Percentiles rank a stretch among this genome's conserved stretches.
Evolutionary conservation across 2,329 filamentous ascomycete genomes (phyloP).

Genomic region (Fusarium haematococcum): DNA sequence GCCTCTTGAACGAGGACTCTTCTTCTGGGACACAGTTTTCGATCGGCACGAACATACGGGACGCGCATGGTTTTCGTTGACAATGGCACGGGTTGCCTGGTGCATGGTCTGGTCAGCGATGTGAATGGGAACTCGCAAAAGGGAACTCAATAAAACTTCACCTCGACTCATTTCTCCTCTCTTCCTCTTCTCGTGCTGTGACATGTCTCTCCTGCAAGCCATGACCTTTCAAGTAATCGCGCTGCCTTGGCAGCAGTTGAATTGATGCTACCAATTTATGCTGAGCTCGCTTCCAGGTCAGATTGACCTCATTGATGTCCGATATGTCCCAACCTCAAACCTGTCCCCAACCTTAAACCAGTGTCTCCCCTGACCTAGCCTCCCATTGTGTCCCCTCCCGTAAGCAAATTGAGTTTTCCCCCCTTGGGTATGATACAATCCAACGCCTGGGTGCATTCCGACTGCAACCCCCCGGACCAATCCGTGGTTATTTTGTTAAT

Average conservation of each 20-base stretch:
- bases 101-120: conserved; percentile 10
- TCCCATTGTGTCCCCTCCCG: conserved; percentile 11
- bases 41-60: conserved; percentile 21
- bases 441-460: conserved; percentile 31
- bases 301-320: conserved; percentile 19
- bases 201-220: not conserved
- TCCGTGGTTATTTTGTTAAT: conserved; percentile 13
- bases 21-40: conserved; percentile 22
- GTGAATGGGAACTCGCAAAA: not conserved
- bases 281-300: conserved; percentile 23
- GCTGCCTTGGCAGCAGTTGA: conserved; percentile 2
- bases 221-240: not conserved
- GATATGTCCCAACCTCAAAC: conserved; percentile 3
- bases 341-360: not conserved
- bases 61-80: conserved; percentile 5
- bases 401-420: conserved; percentile 20
- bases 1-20: not conserved
- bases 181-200: not conserved
- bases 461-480: not conserved
- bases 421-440: conserved; percentile 34
- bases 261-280: conserved; percentile 42
- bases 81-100: conserved; percentile 16
- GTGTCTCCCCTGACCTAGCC: conserved; percentile 16
- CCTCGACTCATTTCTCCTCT: not conserved
- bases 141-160: conserved; percentile 8